phyloP scores from a whole-genome alignment of 257 asterid species.

The Gentiana dahurica region DNA sequence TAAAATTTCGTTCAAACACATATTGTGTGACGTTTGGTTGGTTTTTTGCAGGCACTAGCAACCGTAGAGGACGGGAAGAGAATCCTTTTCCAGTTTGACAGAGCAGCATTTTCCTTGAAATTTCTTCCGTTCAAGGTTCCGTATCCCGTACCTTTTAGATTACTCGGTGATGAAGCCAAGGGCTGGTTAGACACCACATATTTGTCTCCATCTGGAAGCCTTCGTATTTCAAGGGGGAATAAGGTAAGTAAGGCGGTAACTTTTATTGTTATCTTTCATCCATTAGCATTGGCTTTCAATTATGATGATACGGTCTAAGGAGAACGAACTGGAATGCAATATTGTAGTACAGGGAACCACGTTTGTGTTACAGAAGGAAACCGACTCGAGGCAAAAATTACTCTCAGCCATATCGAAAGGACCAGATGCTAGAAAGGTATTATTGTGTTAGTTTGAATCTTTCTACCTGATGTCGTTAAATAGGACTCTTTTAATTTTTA shows the following conservation, averaged over 20 bases:
- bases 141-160: conserved; percentile 84
- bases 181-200: conserved; percentile 96
- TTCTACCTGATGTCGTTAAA: not conserved
- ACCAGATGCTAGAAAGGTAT: conserved; percentile 51
- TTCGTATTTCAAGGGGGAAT: conserved; percentile 88
- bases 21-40: not conserved
- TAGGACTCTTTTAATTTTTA: not conserved
- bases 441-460: not conserved
- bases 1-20: no score
- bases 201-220: conserved; percentile 74
- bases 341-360: conserved; percentile 97
- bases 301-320: no score
- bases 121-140: conserved; percentile 89
- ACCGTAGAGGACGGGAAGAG: conserved; percentile 53
- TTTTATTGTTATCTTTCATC: no score
- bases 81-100: conserved; percentile 75
- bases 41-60: conserved; percentile 56
- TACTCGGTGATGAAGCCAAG: conserved; percentile 94
- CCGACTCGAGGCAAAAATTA: conserved; percentile 67
- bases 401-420: conserved; percentile 53
- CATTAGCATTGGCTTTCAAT: no score
- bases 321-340: conserved; percentile 15
- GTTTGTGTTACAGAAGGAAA: conserved; percentile 88
- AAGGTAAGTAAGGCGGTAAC: conserved; percentile 47
- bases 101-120: conserved; percentile 79